Evolutionary conservation across 1,284 basidiomycete species (phyloP), one percentile per base, ranked within the genome.

Genomic region (Coriolopsis trogii): DNA sequence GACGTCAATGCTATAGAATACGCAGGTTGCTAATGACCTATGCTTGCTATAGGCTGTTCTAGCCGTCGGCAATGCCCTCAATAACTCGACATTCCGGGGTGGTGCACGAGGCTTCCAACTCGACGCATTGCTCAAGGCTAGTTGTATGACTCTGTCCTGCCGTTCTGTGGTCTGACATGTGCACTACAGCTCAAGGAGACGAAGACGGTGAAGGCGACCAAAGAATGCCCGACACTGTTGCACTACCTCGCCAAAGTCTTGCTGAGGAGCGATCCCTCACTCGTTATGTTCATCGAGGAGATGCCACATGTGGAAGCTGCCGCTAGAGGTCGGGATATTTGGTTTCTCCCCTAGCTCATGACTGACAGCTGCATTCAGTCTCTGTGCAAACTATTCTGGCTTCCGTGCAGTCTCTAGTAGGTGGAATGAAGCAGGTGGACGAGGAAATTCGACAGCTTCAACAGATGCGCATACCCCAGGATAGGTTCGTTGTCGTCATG

Each of bases 191-290:
- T 95, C 70, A 88, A 84, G 63, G 93, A 96, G 60, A 95, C 89
- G 0, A 91, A 85, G 71, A 89, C 91, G 0, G 82, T 81, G 0
- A 85, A 82, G 51, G 81, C 82, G 0, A 79, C 80, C 0, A 48
- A 80, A 0, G 82, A 83, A 2, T 95, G 91, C 60, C 91, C 93
- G 0, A 95, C 91, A 0, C 74, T 97, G 21, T 73, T 97, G 23
- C 93, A 97, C 68, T 96, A 93, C 66, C 65, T 96, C 21, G 91
- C 91, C 6, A 77, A 81, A 42, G 77, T 91, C 5, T 74, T 96
- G n/a, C 68, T 91, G 53, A 79, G 84, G 37, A 79, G 77, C 10
- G 85, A 94, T 63, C 80, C 88, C 1, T 73, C 76, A 0, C 66
- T 91, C 4, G 74, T 90, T 0, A 79, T 80, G 12, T 95, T 94